Percentiles rank a stretch among this genome's conserved stretches.
These are phyloP conservation scores for Tephrocybe sp. DNA, from an alignment of 768 basidiomycete genomes.

Conservation along the genomic window DNA sequence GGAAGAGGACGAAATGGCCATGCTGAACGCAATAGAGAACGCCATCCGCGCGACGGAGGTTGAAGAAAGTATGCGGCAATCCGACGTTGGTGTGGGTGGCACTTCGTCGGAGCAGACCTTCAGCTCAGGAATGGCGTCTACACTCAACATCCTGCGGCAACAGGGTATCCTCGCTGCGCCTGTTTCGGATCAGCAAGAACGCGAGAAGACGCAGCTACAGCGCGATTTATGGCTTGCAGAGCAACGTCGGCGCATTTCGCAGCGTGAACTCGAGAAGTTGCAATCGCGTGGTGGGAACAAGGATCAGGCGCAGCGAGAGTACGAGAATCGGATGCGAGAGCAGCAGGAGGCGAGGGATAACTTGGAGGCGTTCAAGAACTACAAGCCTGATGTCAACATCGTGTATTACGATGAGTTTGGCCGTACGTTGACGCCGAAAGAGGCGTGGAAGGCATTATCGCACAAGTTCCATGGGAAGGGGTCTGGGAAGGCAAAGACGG, in stretches of 20 bases:
- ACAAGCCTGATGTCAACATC: slow-evolving; percentile 96
- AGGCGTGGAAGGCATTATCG: slow-evolving; percentile 97
- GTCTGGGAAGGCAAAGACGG: slow-evolving; percentile 94
- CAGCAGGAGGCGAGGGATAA: slow-evolving; percentile 85
- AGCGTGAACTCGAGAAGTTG: slow-evolving; percentile 77
- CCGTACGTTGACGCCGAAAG: slow-evolving; percentile 81
- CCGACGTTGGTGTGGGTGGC: slow-evolving; percentile 42
- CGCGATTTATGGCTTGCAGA: slow-evolving; percentile 90
- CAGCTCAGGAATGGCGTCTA: slow-evolving; percentile 82
- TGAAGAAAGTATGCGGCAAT: slow-evolving; percentile 41
- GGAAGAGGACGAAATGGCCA: slow-evolving; percentile 64
- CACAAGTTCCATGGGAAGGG: slow-evolving; percentile 99
- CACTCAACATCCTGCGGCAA: slow-evolving; percentile 82
- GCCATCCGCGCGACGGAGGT: slow-evolving; percentile 62
- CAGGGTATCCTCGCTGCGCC: slow-evolving; percentile 83
- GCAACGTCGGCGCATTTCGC: slow-evolving; percentile 68
- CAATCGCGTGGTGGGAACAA: slow-evolving; percentile 77
- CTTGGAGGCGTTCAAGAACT: slow-evolving; percentile 83
- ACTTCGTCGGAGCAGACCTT: slow-evolving; percentile 80
- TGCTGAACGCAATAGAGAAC: slow-evolving; percentile 76
- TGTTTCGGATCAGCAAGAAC: slow-evolving; percentile 60
- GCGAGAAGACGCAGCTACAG: slow-evolving; percentile 81
- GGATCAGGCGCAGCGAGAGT: slow-evolving; percentile 92
- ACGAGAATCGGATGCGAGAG: slow-evolving; percentile 89
- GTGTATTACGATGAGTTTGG: slow-evolving; percentile 98